phyloP scores from a whole-genome alignment of 768 basidiomycete species.

The Pisolithus marmoratus region DNA sequence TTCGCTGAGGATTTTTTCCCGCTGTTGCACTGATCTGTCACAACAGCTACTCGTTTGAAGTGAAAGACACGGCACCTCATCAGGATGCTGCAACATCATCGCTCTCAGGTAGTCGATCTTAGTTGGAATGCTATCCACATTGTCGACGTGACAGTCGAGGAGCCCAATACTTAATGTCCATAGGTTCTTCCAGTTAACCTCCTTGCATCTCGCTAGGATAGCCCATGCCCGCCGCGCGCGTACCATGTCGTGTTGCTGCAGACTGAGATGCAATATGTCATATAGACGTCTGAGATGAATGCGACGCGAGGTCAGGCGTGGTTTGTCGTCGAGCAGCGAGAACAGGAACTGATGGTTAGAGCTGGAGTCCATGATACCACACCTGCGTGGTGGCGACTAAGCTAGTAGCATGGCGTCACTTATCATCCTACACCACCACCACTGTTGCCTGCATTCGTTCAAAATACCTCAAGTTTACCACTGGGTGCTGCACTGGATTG shows the following conservation, averaged over 20 bases:
- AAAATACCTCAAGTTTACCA: neutral
- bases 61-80: conserved; percentile 45
- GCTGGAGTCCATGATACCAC: conserved; percentile 12
- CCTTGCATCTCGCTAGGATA: conserved; percentile 71
- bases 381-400: too few relatives aligned
- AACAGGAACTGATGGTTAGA: conserved; percentile 53
- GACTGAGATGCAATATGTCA: conserved; percentile 66
- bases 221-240: conserved; percentile 69
- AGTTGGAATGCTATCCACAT: conserved; percentile 25
- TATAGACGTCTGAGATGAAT: conserved; percentile 69
- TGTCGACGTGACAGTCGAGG: conserved; percentile 32
- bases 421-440: neutral
- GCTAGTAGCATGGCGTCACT: neutral
- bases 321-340: conserved; percentile 45
- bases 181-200: conserved; percentile 66
- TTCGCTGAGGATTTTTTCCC: conserved; percentile 70
- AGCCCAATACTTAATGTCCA: conserved; percentile 67
- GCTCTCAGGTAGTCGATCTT: conserved; percentile 56
- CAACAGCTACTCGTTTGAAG: neutral
- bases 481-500: neutral
- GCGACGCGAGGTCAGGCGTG: conserved; percentile 51
- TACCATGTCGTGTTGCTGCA: conserved; percentile 59
- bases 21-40: conserved; percentile 38
- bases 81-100: conserved; percentile 66
- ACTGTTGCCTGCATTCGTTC: neutral